These are phyloP conservation scores for Hypoxylon sp. DNA, from an alignment of 2,329 filamentous ascomycete species.

Conservation along the genomic window DNA sequence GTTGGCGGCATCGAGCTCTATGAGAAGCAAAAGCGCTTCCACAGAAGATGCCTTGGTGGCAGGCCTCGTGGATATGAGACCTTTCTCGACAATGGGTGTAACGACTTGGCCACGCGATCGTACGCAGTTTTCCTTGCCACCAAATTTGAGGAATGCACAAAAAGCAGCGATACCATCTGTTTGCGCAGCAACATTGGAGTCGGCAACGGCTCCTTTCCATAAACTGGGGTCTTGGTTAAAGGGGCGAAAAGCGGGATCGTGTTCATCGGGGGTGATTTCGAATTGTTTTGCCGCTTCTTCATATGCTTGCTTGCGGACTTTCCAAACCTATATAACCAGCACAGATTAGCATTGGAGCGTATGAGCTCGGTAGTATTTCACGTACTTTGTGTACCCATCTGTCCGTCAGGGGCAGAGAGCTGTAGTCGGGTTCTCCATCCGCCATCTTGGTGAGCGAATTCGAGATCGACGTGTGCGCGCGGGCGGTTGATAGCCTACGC, in stretches of 20 bases:
- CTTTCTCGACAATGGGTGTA: constrained; percentile 86
- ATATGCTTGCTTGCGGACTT: constrained; percentile 93
- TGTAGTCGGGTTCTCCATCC: constrained; percentile 84
- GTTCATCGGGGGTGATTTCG: constrained; percentile 82
- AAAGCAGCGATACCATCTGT: constrained; percentile 89
- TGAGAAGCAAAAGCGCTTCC: constrained; percentile 86
- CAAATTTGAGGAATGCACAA: constrained; percentile 92
- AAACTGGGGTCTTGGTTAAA: constrained; percentile 85
- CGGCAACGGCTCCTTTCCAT: constrained; percentile 91
- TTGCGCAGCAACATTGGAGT: constrained; percentile 97
- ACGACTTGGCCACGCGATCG: constrained; percentile 81
- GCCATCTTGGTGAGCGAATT: constrained; percentile 65
- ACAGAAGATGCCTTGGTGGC: constrained; percentile 87
- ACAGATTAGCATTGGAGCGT: constrained; percentile 13
- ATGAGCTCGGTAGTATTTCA: constrained; percentile 1
- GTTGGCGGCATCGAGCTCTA: constrained; percentile 86
- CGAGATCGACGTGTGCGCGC: constrained; percentile 1
- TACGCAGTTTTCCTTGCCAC: constrained; percentile 79
- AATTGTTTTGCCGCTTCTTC: constrained; percentile 92
- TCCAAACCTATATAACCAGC: constrained; percentile 74
- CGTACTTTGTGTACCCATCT: constrained; percentile 83
- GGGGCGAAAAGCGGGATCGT: constrained; percentile 83
- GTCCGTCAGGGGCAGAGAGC: constrained; percentile 78
- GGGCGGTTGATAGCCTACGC: constrained; percentile 7
- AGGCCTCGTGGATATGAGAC: constrained; percentile 84